Percentiles rank a stretch among this genome's conserved stretches.
These are phyloP conservation scores for Rhizoctonia solani DNA, from an alignment of 1,284 basidiomycete genomes.

Conservation along the genomic window DNA sequence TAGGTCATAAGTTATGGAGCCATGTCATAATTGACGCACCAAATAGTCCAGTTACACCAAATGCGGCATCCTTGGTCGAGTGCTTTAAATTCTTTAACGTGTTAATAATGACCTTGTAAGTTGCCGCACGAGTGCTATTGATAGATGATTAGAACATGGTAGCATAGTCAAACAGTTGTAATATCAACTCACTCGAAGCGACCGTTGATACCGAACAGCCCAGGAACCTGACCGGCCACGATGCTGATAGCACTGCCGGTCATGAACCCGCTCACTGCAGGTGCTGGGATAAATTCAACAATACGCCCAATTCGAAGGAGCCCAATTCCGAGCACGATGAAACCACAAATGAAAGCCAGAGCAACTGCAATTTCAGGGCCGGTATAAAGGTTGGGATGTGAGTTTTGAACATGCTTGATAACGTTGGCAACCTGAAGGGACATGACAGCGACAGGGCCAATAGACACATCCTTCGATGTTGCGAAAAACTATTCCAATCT, in stretches of 20 bases:
- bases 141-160: not conserved
- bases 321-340: conserved; percentile 91
- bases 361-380: conserved; percentile 81
- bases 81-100: conserved; percentile 80
- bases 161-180: not conserved
- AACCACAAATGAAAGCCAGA: conserved; percentile 87
- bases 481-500: conserved; percentile 69
- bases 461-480: conserved; percentile 94
- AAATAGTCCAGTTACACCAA: conserved; percentile 79
- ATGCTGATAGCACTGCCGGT: conserved; percentile 91
- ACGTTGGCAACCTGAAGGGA: conserved; percentile 87
- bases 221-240: conserved; percentile 81
- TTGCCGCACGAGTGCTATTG: conserved; percentile 77
- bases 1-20: not conserved
- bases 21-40: conserved; percentile 32
- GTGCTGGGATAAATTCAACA: conserved; percentile 91
- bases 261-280: conserved; percentile 68
- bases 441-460: conserved; percentile 98
- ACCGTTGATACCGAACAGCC: conserved; percentile 76
- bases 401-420: conserved; percentile 63
- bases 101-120: conserved; percentile 90
- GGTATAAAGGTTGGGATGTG: conserved; percentile 42
- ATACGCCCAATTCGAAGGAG: conserved; percentile 93
- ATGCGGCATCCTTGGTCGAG: conserved; percentile 83
- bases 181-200: conserved; percentile 69